Base-by-base conservation (phyloP, 2,329 filamentous ascomycete genomes). In the Ceratocystis cubensis region DNA sequence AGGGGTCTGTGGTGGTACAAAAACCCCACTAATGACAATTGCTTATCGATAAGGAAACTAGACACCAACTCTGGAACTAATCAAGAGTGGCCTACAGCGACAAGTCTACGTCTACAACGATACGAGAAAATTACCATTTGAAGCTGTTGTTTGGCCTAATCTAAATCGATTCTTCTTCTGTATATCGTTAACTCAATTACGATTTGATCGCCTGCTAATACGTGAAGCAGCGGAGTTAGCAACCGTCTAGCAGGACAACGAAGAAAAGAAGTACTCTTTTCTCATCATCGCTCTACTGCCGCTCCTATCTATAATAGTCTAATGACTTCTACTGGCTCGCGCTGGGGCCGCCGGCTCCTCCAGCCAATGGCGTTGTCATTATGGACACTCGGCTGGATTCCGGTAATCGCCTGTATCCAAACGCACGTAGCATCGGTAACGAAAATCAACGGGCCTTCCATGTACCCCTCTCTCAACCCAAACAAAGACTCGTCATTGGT, bases 401-500 rank as follows among this genome's bases (percentile, higher is more conserved):
- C 86, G 0, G 80, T 83, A 15, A 75, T 83, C 62, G 79, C 85
- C 67, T 83, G 82, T 74, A 80, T 88, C 76, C 83, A 86, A 71
- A 76, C 81, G 44, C 79, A 85, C 71, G 80, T 88, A 46, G 82
- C 80, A 25, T 82, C 85, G 70, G 69, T 86, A 57, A 81, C 80
- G 2, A 75, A 77, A 67, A 82, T 88, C 68, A 78, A 78, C 45
- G 86, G 86, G 1, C 74, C 79, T 22, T 91, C 87, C 22, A 94
- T 94, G 89, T 87, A 87, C 66, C 89, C 89, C 1, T 87, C 85
- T 69, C 77, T 93, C 65, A 92, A 92, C 72, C 79, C 84, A 67
- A 82, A 86, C 64, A 85, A 79, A 71, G 79, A 86, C 72, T 79
- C 80, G 71, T 84, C 78, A 67, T 77, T 77, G 69, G 73, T 75